Evolutionary conservation across 2,329 filamentous ascomycete genomes (phyloP).

Genomic region (Pezicula neosporulosa): DNA sequence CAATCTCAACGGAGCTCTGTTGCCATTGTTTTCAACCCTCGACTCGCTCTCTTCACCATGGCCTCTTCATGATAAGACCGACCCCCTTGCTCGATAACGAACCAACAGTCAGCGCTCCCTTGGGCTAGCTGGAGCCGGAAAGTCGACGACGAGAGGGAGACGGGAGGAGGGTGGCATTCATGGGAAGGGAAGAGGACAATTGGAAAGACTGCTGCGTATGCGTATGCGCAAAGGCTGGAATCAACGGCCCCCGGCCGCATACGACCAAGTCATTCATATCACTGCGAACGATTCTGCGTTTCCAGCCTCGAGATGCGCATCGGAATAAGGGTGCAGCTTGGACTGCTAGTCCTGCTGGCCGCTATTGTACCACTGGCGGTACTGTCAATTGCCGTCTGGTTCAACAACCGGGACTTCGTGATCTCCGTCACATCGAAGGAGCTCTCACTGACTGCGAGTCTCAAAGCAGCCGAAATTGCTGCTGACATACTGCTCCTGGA

Average conservation of each 20-base stretch:
- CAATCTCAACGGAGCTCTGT: too few species aligned
- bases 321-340: conserved; percentile 84
- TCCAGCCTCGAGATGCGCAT: conserved; percentile 63
- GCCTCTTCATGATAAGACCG: too few species aligned
- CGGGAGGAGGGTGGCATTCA: neutral
- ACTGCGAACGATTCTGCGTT: neutral
- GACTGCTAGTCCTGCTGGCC: conserved; percentile 71
- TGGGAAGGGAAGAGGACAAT: neutral
- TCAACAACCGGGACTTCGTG: conserved; percentile 60
- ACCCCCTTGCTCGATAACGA: neutral
- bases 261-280: neutral
- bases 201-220: neutral
- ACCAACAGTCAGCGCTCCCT: neutral
- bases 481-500: conserved; percentile 77
- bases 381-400: conserved; percentile 70
- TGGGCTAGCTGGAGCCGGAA: neutral
- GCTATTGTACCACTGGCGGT: conserved; percentile 74
- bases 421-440: conserved; percentile 54
- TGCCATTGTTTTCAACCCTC: too few species aligned
- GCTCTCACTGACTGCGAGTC: conserved; percentile 74
- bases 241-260: neutral
- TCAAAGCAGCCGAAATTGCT: conserved; percentile 80
- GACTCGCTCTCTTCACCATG: too few species aligned
- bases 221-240: neutral
- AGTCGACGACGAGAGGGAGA: neutral